A percentile compares a stretch with the other conserved stretches of the same genome.
Evolutionary conservation across 1,284 basidiomycete genomes (phyloP).

Genomic region (Tilletia walkeri): DNA sequence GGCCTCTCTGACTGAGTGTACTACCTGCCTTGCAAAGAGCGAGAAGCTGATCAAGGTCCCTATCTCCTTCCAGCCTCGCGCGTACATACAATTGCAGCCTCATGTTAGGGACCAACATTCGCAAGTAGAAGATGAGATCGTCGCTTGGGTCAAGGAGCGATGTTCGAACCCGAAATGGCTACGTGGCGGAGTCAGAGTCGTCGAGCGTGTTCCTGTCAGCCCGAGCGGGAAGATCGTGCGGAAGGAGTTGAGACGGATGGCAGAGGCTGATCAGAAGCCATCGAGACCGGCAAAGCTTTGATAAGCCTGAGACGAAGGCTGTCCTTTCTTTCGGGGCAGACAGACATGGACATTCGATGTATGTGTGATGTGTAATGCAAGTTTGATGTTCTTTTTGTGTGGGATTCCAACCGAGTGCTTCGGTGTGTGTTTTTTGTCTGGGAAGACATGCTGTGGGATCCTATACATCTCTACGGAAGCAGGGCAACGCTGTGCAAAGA

Average conservation of each 20-base stretch:
- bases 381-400: no score
- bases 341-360: no score
- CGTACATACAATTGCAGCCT: background rate
- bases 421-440: no score
- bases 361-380: no score
- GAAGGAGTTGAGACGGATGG: constrained; percentile 4
- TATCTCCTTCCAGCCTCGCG: background rate
- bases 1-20: background rate
- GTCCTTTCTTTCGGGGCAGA: no score
- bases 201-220: constrained; percentile 47
- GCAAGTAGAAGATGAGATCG: constrained; percentile 28
- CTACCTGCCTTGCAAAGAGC: background rate
- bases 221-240: constrained; percentile 52
- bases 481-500: no score
- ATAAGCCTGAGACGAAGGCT: no score
- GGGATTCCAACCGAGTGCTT: no score
- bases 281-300: background rate
- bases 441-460: no score
- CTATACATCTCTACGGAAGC: no score
- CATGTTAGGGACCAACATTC: background rate
- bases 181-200: constrained; percentile 49
- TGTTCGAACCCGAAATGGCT: constrained; percentile 56
- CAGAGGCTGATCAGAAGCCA: background rate
- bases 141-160: constrained; percentile 47
- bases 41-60: background rate